Evolutionary conservation across 164 flowering plant species (phyloP), one percentile per base, ranked within the genome.

Genomic region (Cinnamomum micranthum): DNA sequence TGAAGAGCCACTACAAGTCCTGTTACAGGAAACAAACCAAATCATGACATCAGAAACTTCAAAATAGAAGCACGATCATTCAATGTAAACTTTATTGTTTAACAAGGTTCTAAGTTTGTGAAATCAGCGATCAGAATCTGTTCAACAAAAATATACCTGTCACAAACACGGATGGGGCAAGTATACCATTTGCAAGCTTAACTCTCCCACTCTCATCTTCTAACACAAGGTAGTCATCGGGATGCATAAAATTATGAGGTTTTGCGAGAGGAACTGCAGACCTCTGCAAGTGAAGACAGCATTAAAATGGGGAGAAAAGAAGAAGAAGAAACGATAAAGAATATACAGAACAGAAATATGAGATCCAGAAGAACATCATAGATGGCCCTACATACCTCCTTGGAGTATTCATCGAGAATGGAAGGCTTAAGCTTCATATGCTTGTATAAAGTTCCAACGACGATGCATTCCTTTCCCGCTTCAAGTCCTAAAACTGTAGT

Each of bases 191-290:
- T n/a, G 86, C 76, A 77, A 96, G 97, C 74, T 88, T 94, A 76
- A 96, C 94, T 82, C 98, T 86, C 65, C 98, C 99, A 85, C 97
- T 96, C 74, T 92, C 98, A 80, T 94, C 99, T 87, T 96, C 99
- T 80, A 96, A 71, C 76, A 96, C 81, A 79, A 96, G 85, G 31
- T 87, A 77, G 79, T 96, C 98, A 82, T 94, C 94, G 17, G 90
- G 85, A 80, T 94, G 93, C 85, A 88, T 79, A 78, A 96, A 96
- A 80, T 92, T 94, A 76, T 90, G 94, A 69, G 90, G 92, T 81
- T 84, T 81, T 25, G 88, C 97, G 71, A 92, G 88, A n/a, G 97
- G 99, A 33, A 78, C 74, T 10, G 63, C 83, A 66, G 97, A 90
- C 78, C 99, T 91, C 99, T 93, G 90, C 58, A 81, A 76, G 65